Base-by-base conservation (phyloP, 2,329 filamentous ascomycete genomes). In the Apiospora arundinis region DNA sequence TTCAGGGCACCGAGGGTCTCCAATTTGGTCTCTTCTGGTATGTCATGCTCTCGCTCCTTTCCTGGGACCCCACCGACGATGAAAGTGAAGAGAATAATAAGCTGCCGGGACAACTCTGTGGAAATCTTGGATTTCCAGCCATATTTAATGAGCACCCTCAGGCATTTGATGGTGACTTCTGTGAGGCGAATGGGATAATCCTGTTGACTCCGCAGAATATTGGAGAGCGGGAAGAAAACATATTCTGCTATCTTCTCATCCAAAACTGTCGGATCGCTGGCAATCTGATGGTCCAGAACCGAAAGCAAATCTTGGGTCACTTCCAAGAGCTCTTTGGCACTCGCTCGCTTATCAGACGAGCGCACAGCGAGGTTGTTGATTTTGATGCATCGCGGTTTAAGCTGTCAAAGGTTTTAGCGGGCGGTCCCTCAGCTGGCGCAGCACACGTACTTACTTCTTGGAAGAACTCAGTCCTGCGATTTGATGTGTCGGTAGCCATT, bases 231-330 rank as follows among this genome's bases (percentile, higher is more conserved):
- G 74, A 98, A 97, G 85, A 98, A 98, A 78, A 93, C 89, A 85
- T 98, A 99, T 83, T 98, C 95, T 18, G 95, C 94, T 23, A 98
- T 84, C 80, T 95, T 95, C 69, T 91, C 88, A 80, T 98, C 94
- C 23, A 98, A 81, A 0, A 84, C 83, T 1, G 83, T 79, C 2
- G 84, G 80, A 74, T 89, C 85, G 32, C 77, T 77, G 56, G 79
- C 77, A 40, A 83, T 76, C 76, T 86, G 86, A 44, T 79, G 78
- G 63, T 84, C 78, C 5, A 91, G 80, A n/a, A 88, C 80, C 28
- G 74, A 74, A 42, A 85, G 80, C 2, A 91, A 80, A 71, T 85
- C 82, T 32, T 81, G 79, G 1, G 83, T 84, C 37, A 88, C 83
- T 9, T 82, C 78, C 37, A 83, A 79, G 65, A 92, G 80, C 70